These are phyloP conservation scores for Coemansia sp. DNA, from an alignment of 192 early-diverging fungal species.

Conservation along the genomic window DNA sequence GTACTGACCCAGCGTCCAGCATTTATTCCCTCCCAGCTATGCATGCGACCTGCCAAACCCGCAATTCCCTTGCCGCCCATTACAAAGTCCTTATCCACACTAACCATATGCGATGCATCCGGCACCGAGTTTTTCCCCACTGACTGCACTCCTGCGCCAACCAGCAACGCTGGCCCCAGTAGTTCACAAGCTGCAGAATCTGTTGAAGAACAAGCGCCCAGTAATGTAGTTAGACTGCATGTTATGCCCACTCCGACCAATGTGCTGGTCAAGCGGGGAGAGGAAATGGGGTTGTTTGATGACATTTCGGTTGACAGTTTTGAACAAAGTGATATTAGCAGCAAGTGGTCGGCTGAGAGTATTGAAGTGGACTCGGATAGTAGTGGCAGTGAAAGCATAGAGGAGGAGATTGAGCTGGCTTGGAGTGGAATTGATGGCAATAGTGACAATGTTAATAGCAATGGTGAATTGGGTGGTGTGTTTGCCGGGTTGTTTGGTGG, in stretches of 20 bases:
- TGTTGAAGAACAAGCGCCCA: neutral
- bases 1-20: neutral
- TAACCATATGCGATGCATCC: constrained; percentile 32
- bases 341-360: no score
- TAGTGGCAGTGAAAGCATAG: neutral
- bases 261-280: neutral
- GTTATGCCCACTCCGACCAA: constrained; percentile 15
- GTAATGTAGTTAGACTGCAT: neutral
- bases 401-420: neutral
- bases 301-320: neutral
- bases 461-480: neutral
- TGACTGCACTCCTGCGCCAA: constrained; percentile 11
- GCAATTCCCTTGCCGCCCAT: constrained; percentile 15
- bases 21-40: constrained; percentile 1
- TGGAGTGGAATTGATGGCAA: neutral
- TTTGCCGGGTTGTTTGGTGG: neutral
- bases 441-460: neutral
- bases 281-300: neutral
- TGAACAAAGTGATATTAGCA: neutral
- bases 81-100: constrained; percentile 10
- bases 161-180: neutral
- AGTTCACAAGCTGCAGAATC: neutral
- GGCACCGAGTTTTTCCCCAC: constrained; percentile 17
- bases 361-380: neutral
- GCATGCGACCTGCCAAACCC: neutral